phyloP scores from a whole-genome alignment of 2,329 filamentous ascomycete genomes.

The Zymoseptoria passerinii region DNA sequence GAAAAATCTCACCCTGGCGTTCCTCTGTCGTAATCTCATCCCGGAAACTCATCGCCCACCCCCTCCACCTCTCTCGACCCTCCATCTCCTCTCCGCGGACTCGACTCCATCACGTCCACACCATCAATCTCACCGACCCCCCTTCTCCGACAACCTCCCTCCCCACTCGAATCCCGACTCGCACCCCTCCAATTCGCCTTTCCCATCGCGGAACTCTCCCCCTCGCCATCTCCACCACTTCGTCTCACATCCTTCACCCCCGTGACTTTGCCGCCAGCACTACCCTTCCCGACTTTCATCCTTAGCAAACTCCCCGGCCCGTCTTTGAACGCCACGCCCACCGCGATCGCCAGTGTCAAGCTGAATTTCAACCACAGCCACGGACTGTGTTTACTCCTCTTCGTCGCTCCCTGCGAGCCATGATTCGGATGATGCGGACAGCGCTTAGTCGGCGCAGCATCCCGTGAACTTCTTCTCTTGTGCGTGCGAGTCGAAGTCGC shows the following conservation, averaged over 20 bases:
- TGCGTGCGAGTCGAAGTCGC: background rate
- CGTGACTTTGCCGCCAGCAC: no score
- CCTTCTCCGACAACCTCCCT: background rate
- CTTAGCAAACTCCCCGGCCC: conserved; percentile 37
- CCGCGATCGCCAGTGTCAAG: conserved; percentile 39
- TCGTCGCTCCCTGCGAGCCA: background rate
- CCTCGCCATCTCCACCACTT: background rate
- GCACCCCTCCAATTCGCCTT: background rate
- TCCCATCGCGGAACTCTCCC: background rate
- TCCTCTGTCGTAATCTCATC: no score
- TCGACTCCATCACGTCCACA: background rate
- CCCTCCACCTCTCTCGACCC: no score
- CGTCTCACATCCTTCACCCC: background rate
- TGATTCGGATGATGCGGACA: conserved; percentile 6
- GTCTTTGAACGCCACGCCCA: conserved; percentile 41
- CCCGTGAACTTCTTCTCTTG: background rate
- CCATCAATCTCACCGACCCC: background rate
- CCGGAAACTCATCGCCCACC: no score
- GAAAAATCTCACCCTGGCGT: no score
- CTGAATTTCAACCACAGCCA: conserved; percentile 43
- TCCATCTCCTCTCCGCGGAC: no score
- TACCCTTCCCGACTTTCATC: conserved; percentile 2
- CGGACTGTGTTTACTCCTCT: conserved; percentile 25
- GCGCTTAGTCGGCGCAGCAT: conserved; percentile 3
- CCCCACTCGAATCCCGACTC: background rate